These are phyloP conservation scores for Codiaeum variegatum DNA, from an alignment of 441 rosid species.

Conservation along the genomic window DNA sequence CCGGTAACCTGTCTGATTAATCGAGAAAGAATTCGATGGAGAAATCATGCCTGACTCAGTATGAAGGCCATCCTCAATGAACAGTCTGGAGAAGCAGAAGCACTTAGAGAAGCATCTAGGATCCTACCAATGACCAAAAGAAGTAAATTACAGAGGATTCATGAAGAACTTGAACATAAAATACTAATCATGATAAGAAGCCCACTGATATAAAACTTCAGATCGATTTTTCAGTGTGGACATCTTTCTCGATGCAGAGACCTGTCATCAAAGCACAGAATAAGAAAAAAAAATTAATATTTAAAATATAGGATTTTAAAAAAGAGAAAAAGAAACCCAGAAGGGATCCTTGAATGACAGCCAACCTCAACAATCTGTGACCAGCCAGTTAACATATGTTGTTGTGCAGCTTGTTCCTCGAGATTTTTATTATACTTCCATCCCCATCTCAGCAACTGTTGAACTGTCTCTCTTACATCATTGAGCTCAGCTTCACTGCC, in stretches of 20 bases:
- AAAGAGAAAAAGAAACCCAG: background rate
- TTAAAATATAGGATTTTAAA: background rate
- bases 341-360: conserved; percentile 18
- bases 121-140: conserved; percentile 50
- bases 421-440: conserved; percentile 95
- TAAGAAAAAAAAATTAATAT: conserved; percentile 6
- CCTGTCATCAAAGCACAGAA: conserved; percentile 31
- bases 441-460: conserved; percentile 88
- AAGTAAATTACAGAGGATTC: conserved; percentile 28
- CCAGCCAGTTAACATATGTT: conserved; percentile 98
- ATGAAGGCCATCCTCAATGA: conserved; percentile 88
- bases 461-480: conserved; percentile 77
- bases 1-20: conserved; percentile 10
- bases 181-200: conserved; percentile 16
- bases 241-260: conserved; percentile 79
- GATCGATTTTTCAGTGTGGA: conserved; percentile 68
- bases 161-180: conserved; percentile 20
- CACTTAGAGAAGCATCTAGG: conserved; percentile 86
- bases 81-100: conserved; percentile 97
- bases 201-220: conserved; percentile 83
- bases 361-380: conserved; percentile 89
- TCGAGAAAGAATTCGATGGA: background rate
- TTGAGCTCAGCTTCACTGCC: conserved; percentile 70
- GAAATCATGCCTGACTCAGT: conserved; percentile 58
- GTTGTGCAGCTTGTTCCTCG: conserved; percentile 98